Evolutionary conservation across 441 rosid genomes (phyloP).

Genomic region (Eruca vesicaria): DNA sequence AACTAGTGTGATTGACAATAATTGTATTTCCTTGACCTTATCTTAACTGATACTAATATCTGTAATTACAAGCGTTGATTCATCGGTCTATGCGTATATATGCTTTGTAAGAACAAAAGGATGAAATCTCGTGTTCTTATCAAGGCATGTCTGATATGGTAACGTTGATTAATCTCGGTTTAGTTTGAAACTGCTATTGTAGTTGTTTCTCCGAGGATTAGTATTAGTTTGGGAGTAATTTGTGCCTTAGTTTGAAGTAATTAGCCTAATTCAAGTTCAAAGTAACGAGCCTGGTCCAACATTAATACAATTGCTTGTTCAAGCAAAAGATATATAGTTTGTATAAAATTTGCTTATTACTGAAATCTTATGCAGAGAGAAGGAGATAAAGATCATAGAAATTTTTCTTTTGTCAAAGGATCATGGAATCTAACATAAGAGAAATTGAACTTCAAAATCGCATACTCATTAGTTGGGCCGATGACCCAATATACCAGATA

Average conservation of each 20-base stretch:
- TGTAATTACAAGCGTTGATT: not conserved
- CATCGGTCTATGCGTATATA: not conserved
- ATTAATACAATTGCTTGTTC: not conserved
- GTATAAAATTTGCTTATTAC: not conserved
- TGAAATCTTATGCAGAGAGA: not conserved
- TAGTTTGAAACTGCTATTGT: not conserved
- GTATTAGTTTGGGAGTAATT: not conserved
- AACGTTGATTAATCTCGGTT: not conserved
- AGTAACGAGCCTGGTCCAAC: not conserved
- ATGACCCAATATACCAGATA: not conserved
- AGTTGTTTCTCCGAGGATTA: not conserved
- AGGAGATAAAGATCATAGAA: not conserved
- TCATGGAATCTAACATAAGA: not conserved
- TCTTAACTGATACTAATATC: not conserved
- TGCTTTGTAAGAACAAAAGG: not conserved
- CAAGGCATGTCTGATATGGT: not conserved
- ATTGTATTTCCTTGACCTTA: not conserved
- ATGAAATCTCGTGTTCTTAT: not conserved
- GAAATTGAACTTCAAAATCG: not conserved
- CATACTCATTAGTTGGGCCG: no score
- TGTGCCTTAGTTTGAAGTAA: not conserved
- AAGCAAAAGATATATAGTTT: no score
- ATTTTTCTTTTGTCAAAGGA: no score
- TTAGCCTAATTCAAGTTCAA: not conserved
- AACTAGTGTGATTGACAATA: not conserved